Evolutionary conservation across 805 yeast species (phyloP), one percentile per base, ranked within the genome.

Genomic region (Pichia manshurica): DNA sequence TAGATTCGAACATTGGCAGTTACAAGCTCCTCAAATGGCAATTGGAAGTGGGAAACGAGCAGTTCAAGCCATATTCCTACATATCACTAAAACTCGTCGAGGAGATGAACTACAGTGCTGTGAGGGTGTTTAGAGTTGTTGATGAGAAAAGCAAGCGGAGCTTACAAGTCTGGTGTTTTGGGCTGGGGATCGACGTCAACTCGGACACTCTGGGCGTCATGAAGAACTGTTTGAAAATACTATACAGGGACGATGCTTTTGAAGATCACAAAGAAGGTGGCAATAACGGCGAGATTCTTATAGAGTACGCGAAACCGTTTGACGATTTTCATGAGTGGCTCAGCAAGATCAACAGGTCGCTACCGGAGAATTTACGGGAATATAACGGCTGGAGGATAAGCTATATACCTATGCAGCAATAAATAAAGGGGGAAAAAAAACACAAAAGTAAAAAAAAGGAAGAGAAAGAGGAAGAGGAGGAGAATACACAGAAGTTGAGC

Each of bases 21-120:
- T 59, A 55, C 13, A 73, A 67, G 49, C 36, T 83, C 1, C 69
- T 70, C 65, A 84, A 83, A 57, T 84, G 90, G 90, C 69, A 70
- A 22, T 38, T 82, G 2, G 48, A 50, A 8, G 54, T 81, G 1
- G 47, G 31, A 9, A 16, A 10, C 6, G 72, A 67, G n/a, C 16
- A 13, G 0, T 78, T 65, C 45, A 54, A 62, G 1, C 70, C 74
- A 0, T 66, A 64, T 44, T 53, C 65, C 22, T 70, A 62, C 47
- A 60, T 71, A 0, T 73, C 69, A 47, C 67, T 66, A 34, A 56
- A 65, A 2, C 55, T 79, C 2, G 42, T 72, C 21, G 78, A 74
- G 40, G 62, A 67, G 5, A 67, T 74, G n/a, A 69, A 68, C 38
- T 65, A 70, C 3, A 66, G 65, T 37, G 76, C 78, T 0, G 60